Evolutionary conservation across 768 basidiomycete species (phyloP), one percentile per base, ranked within the genome.

Genomic region (Panellus pusillus): DNA sequence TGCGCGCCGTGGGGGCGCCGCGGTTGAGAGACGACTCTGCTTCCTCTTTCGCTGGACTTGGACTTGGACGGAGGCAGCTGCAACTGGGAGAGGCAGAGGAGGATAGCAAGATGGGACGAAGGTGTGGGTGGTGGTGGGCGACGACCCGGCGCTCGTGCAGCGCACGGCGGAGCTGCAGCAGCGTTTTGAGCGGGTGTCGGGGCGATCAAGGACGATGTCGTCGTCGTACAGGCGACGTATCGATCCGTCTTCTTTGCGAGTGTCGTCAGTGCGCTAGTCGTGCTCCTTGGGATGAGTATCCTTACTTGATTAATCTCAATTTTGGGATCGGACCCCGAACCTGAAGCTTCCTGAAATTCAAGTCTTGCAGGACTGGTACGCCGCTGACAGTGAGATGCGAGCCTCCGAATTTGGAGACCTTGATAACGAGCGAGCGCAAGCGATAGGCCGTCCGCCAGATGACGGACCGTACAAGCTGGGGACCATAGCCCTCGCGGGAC

Each of bases 101-200:
- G 59, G 47, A 37, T 24, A 24, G 24, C 24, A 24, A 24, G 49
- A 57, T 5, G 28, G 35, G 36, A 44, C 29, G 44, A 53, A 46
- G 12, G 36, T 54, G 45, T 61, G 59, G 59, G 53, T 61, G n/a
- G 59, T 61, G 13, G 55, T 61, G 3, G 59, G 59, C n/a, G 41
- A 17, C n/a, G 55, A 61, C 35, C 44, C 52, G 3, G 35, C 29
- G 6, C 19, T 61, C 18, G 59, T 61, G 1, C 59, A 61, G 44
- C 59, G 59, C 28, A 61, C 55, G 28, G 55, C 59, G 11, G 55
- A 61, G 9, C 31, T 61, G 59, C 59, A 57, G 47, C 42, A 46
- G 44, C 54, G 50, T 20, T 57, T 44, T 18, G 59, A 61, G 28
- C 44, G 6, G 17, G n/a, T 57, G 20, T 55, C 59, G 5, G 59